Base-by-base conservation (phyloP, 768 basidiomycete genomes). In the Tulasnella sp. region DNA sequence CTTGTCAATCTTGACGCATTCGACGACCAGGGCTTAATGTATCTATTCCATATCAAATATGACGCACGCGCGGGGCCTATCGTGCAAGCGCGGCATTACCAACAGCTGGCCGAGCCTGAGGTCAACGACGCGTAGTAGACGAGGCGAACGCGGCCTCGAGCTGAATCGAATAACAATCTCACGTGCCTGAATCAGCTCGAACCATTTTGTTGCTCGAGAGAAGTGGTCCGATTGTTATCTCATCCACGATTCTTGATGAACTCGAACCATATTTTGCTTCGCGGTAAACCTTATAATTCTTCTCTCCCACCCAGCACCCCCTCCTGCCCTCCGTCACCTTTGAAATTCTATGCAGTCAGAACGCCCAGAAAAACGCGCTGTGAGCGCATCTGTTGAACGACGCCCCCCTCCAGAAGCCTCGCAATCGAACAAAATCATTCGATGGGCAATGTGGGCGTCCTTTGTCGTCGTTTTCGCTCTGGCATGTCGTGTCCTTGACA, bases 401-500 rank as follows among this genome's bases (percentile, higher is more conserved):
- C 28, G 60, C 14, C 28, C 60, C 1, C n/a, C 60, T 31, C 60
- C 60, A 34, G 28, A 31, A 64, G 60, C 60, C 31, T 28, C 60
- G 3, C 18, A 64, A 16, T 3, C 60, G 60, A 64, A 64, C 2
- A 64, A 64, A 64, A 34, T 34, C 28, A 64, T 3, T 11, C 60
- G 60, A 64, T 64, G n/a, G n/a, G 60, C 28, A 14, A 28, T 14
- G 34, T 64, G 60, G 60, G 28, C 3, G 28, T 64, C 60, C 5
- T 2, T 75, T 11, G 9, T 75, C 31, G 73, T 75, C 3, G 40
- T 83, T 34, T 28, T 85, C 40, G 77, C 81, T 1, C 81, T 81
- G 9, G 31, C 83, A 5, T 84, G 80, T 78, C 34, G 72, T 0
- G 83, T 80, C 42, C 74, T 84, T 46, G 84, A 86, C 75, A 82